Percentiles rank a stretch among this genome's conserved stretches.
Conservation (phyloP, 192 early-diverging fungal species). For the Oehlia diaphana region DNA sequence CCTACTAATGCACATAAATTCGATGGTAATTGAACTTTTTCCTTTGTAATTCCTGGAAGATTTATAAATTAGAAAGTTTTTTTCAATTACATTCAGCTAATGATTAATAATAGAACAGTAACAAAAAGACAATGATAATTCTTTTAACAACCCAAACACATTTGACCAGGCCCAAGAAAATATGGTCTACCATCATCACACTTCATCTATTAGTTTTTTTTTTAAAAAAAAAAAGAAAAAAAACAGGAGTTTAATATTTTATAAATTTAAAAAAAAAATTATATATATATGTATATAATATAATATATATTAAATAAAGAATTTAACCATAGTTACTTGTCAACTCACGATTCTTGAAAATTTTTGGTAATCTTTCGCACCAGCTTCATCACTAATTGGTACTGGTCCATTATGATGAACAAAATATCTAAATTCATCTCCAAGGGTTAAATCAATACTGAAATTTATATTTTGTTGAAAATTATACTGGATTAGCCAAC, state of each 20-base stretch:
- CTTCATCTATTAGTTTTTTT: not conserved
- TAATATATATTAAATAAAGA: not conserved
- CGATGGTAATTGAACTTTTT: slow-evolving; percentile 10
- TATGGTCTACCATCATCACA: slow-evolving; percentile 22
- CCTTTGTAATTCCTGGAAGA: slow-evolving; percentile 12
- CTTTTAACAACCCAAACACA: slow-evolving; percentile 23
- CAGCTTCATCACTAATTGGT: slow-evolving; percentile 27
- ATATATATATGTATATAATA: not conserved
- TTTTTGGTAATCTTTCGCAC: slow-evolving; percentile 27
- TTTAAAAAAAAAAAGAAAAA: too few relatives aligned
- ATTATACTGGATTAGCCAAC: too few relatives aligned
- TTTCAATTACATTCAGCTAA: not conserved
- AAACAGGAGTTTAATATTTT: not conserved
- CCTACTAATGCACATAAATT: slow-evolving; percentile 26
- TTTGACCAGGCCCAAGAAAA: slow-evolving; percentile 26
- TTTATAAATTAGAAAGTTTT: not conserved
- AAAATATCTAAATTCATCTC: slow-evolving; percentile 29
- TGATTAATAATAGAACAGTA: not conserved
- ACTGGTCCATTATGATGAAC: slow-evolving; percentile 26
- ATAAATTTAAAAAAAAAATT: not conserved
- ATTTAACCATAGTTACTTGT: not conserved
- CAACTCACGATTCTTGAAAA: slow-evolving; percentile 26
- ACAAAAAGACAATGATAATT: not conserved
- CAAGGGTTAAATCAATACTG: slow-evolving; percentile 25
- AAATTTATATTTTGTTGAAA: not conserved